Base-by-base conservation (phyloP, 2,329 filamentous ascomycete species). In the Alternaria incomplexa region DNA sequence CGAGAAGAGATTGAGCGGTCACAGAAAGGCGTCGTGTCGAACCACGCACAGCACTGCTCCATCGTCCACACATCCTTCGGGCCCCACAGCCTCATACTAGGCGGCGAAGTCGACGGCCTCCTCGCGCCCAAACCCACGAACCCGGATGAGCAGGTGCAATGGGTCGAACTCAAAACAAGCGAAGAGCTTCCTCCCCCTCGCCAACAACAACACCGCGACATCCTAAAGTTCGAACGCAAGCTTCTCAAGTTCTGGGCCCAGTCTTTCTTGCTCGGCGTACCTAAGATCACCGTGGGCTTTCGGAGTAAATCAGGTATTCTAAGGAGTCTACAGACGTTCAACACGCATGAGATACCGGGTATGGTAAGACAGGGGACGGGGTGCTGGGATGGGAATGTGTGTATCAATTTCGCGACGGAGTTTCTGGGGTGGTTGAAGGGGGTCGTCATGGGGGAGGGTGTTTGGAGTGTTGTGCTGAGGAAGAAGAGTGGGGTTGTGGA, bases 191-290 rank as follows among this genome's bases (percentile, higher is more conserved):
- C 73, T 3, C 68, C 70, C 3, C 64, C 64, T 4, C 72, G 75
- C 6, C 65, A 71, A 22, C 84, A 85, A 55, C 87, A 87, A 63
- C 85, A 90, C 2, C 86, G 88, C 50, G 92, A 96, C 73, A 85
- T 89, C 74, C 81, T 90, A 20, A 91, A 89, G 66, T 97, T 95
- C 77, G 92, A 97, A 80, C 88, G 92, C 52, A 98, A 98, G 78
- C 86, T 98, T 58, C 87, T 97, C 80, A 96, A 96, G 75, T 97
- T 95, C 81, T 99, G 96, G 96, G 93, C 95, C 13, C 96, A 98
- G 79, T 97, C 92, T 0, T 99, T 97, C 76, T 85, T 99, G 3
- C 89, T 99, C 2, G 95, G 95, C 44, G 94, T 98, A 1, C 93
- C 93, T 0, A 96, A 90, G 69, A 93, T 99, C 68, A 89, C 97